Conservation (phyloP, 768 basidiomycete genomes). For the Mycena latifolia region DNA sequence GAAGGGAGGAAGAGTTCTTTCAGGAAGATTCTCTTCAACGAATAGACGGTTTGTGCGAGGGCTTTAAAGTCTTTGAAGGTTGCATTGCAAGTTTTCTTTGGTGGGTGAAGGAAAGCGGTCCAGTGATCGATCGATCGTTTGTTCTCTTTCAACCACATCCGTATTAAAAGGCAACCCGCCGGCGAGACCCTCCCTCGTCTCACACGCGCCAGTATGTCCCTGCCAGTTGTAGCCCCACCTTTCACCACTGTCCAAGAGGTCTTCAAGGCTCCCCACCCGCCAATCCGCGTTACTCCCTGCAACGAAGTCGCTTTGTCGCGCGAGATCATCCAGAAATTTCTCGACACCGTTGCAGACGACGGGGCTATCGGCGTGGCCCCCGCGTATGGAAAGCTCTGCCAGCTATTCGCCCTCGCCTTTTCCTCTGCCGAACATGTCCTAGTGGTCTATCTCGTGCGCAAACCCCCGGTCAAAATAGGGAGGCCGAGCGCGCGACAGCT, state of each 20-base stretch:
- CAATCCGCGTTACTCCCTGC: conserved; percentile 45
- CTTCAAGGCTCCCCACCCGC: conserved; percentile 40
- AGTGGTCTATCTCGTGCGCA: conserved; percentile 45
- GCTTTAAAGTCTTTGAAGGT: no score
- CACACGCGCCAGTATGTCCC: conserved; percentile 15
- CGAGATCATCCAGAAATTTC: conserved; percentile 44
- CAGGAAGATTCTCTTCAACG: no score
- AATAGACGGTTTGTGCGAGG: no score
- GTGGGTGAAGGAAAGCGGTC: conserved; percentile 1
- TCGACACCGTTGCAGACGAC: conserved; percentile 41
- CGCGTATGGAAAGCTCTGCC: conserved; percentile 48
- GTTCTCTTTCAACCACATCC: neutral
- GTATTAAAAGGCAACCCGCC: neutral
- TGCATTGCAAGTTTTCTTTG: no score
- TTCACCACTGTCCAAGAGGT: conserved; percentile 49
- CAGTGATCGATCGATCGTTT: conserved; percentile 15
- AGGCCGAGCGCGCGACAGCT: conserved; percentile 36
- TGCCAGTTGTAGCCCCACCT: conserved; percentile 1
- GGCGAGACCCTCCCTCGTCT: neutral
- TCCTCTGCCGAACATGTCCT: conserved; percentile 51
- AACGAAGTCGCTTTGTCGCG: conserved; percentile 43
- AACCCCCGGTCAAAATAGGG: conserved; percentile 6
- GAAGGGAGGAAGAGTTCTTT: no score
- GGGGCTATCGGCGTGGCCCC: conserved; percentile 56
- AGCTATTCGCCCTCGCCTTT: conserved; percentile 53